Base-by-base conservation (phyloP, 257 asterid species). In the Perilla frutescens region DNA sequence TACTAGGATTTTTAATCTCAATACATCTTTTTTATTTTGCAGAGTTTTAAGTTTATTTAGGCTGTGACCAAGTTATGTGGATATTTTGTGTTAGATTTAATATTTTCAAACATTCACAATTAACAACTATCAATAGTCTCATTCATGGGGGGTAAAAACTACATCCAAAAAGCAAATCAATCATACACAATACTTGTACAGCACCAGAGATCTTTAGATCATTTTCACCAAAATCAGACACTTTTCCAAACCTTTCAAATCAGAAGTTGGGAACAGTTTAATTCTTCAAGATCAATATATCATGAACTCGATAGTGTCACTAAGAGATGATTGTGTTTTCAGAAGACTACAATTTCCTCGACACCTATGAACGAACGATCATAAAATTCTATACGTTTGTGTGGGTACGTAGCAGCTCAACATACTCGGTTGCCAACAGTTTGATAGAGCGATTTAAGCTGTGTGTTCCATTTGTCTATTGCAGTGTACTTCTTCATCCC, bases 401-500 rank as follows among this genome's bases (percentile, higher is more conserved):
- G 34, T 37, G 34, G 37, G 14, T 55, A 7, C 0, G 8, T 45
- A 62, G 58, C 20, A 40, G 14, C 81, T 87, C 81, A 95, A 81
- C 89, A 86, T 20, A 91, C 97, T 41, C 92, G 89, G 74, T 88
- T 90, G 55, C 93, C 84, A 26, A 94, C 85, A 37, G 93, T 88
- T 81, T 87, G 96, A 80, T 84, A 91, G 39, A 91, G 87, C 41
- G 98, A 85, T 56, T 77, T 89, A 40, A 91, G 95, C 89, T 90
- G 97, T 8, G 97, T 86, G 91, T 88, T 90, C 99, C 99, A 91
- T 79, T 91, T 90, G 76, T 91, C 98, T 56, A 91, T 80, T 6
- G 99, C 98, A 60, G 91, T 82, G 81, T 90, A 94, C 80, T 94
- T 94, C 85, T 86, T 88, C 96, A 88, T 90, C 81, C 93, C 99